Base-by-base conservation (phyloP, 345 rosid species). In the Gossypium thurberi region DNA sequence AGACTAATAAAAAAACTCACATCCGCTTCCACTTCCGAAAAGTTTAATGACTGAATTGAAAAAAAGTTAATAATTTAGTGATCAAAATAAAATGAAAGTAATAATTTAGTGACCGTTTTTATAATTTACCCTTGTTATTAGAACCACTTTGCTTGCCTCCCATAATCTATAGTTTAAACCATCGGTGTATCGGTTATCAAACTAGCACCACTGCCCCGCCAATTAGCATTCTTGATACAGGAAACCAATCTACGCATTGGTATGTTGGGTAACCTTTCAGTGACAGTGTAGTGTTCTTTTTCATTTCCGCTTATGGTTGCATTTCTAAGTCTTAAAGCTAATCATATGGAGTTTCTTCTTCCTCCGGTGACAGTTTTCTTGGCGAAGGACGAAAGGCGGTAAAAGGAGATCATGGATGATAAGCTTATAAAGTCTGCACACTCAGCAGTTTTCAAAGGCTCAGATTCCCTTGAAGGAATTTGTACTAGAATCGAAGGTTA, bases 361-460 rank as follows among this genome's bases (percentile, higher is more conserved):
- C 2, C 46, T 15, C 2, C 66, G 8, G 43, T 62, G 46, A 6
- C 47, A 62, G 46, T 15, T 62, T 62, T 33, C 50, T 46, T 46
- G 50, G 50, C 50, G 13, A 10, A 46, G 15, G 21, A 3, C 6
- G 10, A 9, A 63, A 63, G 23, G 10, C 42, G 20, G 18, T 33
- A 48, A 28, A 50, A 28, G 72, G 47, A 17, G 60, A 69, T 69
- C 28, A 83, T 84, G 97, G 92, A 87, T 25, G 83, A 85, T 33
- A 76, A 74, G 26, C 15, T 88, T 18, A 14, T 83, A 4, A 78
- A 81, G 20, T 82, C 90, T 0, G 92, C 86, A 7, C 98, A 85
- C 79, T 52, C 93, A 15, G 80, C 91, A 0, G 96, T 91, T 23
- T 89, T 91, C 83, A 95, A 79, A 70, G 94, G 85, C 60, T 90